Evolutionary conservation across 805 yeast species (phyloP), one percentile per base, ranked within the genome.

Genomic region (Brettanomyces custersianus): DNA sequence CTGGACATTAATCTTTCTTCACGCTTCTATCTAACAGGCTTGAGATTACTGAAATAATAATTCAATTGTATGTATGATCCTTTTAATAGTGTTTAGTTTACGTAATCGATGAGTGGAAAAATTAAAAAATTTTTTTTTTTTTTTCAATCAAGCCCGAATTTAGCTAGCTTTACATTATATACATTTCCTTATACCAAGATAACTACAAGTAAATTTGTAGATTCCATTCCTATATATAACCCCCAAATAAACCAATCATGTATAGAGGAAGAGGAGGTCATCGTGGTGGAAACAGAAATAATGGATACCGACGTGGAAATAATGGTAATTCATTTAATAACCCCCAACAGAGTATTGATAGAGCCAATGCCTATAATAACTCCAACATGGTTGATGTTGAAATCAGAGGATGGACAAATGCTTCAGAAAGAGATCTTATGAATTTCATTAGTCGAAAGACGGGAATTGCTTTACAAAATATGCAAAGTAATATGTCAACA

Each of bases 351-450:
- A 41, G 31, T 10, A 17, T 45, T 8, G 42, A 45, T 13, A 40
- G 47, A 32, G 54, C 53, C 2, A 48, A 48, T 24, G 47, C 49
- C 21, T 39, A 31, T 30, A 37, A 30, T 5, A 39, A 38, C 17
- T 58, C 55, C 34, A 66, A 62, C 33, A 39, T 41, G 23, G 63
- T 73, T 4, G 63, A 69, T 3, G 68, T 86, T 9, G 85, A 81
- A 43, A 67, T 86, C 9, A 60, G 67, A 26, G 85, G 87, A 31
- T 87, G 96, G 96, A 77, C 80, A 40, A 83, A 85, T 41, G 94
- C 87, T 1, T 55, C 80, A 2, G 66, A 68, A 40, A 76, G 70
- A 15, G 94, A 86, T 40, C 64, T 86, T 40, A 65, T 81, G 8
- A 63, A 66, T 26, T 88, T 87, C 55, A 57, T 87, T 12, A 70